Percentiles rank a stretch among this genome's conserved stretches.
Evolutionary conservation across 140 eudicot genomes (phyloP).

Genomic region (Oenanthe javanica): DNA sequence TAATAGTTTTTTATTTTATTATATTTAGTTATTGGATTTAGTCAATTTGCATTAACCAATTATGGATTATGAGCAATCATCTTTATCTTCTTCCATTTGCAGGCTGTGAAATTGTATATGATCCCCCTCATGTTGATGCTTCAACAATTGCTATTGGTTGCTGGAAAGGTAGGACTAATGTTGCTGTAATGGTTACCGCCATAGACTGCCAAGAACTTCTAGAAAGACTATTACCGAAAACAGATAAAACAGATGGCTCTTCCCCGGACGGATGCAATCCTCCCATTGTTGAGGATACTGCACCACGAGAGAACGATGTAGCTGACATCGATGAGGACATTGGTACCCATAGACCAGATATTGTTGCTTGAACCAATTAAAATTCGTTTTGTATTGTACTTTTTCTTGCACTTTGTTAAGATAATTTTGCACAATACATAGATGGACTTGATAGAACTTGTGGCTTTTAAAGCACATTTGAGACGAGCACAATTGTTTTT

Average conservation of each 20-base stretch:
- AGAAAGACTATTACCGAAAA: conserved; percentile 47
- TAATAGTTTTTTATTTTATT: neutral
- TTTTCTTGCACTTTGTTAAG: neutral
- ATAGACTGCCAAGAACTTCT: conserved; percentile 77
- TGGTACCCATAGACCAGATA: conserved; percentile 6
- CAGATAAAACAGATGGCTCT: conserved; percentile 26
- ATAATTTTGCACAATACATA: neutral
- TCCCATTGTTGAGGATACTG: conserved; percentile 12
- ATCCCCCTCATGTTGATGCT: conserved; percentile 40
- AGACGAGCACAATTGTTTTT: neutral
- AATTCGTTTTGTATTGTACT: neutral
- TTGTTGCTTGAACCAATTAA: conserved; percentile 14
- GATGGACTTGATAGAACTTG: neutral
- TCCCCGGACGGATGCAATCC: conserved; percentile 12
- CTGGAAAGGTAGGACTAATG: conserved; percentile 85
- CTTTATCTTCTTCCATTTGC: conserved; percentile 16
- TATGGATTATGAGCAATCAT: neutral
- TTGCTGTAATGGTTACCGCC: conserved; percentile 82
- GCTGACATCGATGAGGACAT: conserved; percentile 24
- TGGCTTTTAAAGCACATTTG: neutral
- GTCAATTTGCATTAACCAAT: neutral
- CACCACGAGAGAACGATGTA: conserved; percentile 16
- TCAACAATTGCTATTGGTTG: conserved; percentile 84
- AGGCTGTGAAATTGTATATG: conserved; percentile 33
- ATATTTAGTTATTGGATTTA: neutral